A percentile compares a stretch with the other conserved stretches of the same genome.
Conservation (phyloP, 2,329 filamentous ascomycete species). For the Thermoascus crustaceus region DNA sequence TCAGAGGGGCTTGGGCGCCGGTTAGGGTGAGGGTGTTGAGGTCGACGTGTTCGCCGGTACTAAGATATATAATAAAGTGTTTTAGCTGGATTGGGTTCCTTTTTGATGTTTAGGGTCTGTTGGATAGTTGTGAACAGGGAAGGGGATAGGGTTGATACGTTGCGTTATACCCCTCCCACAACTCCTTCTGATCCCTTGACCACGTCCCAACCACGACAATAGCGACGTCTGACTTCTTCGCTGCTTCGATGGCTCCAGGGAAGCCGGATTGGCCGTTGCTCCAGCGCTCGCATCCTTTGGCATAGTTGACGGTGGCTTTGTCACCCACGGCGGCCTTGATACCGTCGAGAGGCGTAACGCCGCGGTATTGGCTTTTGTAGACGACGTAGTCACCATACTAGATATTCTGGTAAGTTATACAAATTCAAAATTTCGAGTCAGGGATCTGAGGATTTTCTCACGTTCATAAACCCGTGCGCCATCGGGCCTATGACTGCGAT, state of each 20-base stretch:
- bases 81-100: no score
- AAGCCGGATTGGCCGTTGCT: conserved; percentile 62
- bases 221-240: conserved; percentile 60
- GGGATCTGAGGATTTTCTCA: no score
- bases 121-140: no score
- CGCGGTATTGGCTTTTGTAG: conserved; percentile 53
- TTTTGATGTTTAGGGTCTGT: no score
- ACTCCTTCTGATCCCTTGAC: conserved; percentile 63
- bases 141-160: no score
- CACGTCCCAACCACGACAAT: conserved; percentile 68
- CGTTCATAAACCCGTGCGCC: conserved; percentile 63
- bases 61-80: no score
- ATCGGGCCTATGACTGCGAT: conserved; percentile 69
- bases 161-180: conserved; percentile 63
- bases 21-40: conserved; percentile 56
- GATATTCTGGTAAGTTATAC: conserved; percentile 3
- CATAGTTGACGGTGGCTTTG: conserved; percentile 55
- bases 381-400: conserved; percentile 69
- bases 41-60: conserved; percentile 65
- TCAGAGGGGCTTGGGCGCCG: conserved; percentile 59
- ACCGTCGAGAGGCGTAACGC: conserved; percentile 62
- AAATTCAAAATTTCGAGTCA: conserved; percentile 18
- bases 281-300: conserved; percentile 65
- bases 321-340: conserved; percentile 52
- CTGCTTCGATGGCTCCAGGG: conserved; percentile 55